Conservation (phyloP, 306 rosid species). For the Boehmeria nivea region DNA sequence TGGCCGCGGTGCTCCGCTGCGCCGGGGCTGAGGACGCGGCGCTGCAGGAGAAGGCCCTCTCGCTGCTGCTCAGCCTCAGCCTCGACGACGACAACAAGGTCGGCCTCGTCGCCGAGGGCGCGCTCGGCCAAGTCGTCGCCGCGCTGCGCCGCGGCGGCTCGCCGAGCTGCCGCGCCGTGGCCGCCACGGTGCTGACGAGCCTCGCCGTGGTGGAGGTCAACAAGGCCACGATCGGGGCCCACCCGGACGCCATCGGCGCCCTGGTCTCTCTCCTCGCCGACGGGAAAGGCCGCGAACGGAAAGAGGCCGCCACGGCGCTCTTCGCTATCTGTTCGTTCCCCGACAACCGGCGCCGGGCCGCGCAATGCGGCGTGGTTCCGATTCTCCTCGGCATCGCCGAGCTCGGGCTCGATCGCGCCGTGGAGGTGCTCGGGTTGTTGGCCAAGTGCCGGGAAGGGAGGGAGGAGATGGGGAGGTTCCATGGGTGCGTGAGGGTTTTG, state of each 20-base stretch:
- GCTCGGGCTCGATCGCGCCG: constrained; percentile 66
- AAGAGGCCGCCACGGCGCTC: constrained; percentile 84
- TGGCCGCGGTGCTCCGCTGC: constrained; percentile 53
- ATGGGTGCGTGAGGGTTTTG: constrained; percentile 48
- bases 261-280: constrained; percentile 49
- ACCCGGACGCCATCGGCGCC: constrained; percentile 45
- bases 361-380: constrained; percentile 70
- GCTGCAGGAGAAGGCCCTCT: constrained; percentile 59
- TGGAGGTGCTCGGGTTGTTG: constrained; percentile 64
- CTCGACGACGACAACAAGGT: constrained; percentile 80
- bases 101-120: constrained; percentile 83
- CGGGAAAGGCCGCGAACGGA: constrained; percentile 60
- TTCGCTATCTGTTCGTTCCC: constrained; percentile 61
- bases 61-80: constrained; percentile 53
- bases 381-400: constrained; percentile 51
- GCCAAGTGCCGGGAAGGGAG: constrained; percentile 69
- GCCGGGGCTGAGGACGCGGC: constrained; percentile 35
- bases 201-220: constrained; percentile 75
- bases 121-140: constrained; percentile 42
- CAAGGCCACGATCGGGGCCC: constrained; percentile 69
- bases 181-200: constrained; percentile 77
- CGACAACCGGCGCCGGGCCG: constrained; percentile 57
- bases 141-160: constrained; percentile 33
- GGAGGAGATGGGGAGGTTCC: constrained; percentile 51
- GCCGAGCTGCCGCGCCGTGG: constrained; percentile 61